Percentiles rank a stretch among this genome's conserved stretches.
These are phyloP conservation scores for Solanum hybrid DNA, from an alignment of 305 asterid genomes.

Conservation along the genomic window DNA sequence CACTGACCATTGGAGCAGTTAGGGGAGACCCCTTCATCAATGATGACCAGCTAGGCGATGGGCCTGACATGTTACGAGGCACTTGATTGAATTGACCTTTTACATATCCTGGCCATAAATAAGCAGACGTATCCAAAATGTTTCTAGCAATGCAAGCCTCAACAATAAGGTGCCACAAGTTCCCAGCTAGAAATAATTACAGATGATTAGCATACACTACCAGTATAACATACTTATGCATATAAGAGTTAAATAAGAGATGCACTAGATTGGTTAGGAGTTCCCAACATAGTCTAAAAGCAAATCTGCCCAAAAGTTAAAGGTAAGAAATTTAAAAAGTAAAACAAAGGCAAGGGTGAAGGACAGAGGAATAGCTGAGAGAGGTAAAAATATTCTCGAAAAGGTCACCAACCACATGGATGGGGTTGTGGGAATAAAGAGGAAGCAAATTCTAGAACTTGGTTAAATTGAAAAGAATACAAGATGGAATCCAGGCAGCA, in stretches of 20 bases:
- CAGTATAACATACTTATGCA: background rate
- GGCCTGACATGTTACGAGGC: slow-evolving; percentile 2
- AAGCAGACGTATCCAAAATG: slow-evolving; percentile 15
- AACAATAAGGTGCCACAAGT: slow-evolving; percentile 20
- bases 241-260: background rate
- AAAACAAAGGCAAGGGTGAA: background rate
- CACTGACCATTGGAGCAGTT: slow-evolving; percentile 12
- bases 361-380: background rate
- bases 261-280: background rate
- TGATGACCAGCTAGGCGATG: slow-evolving; percentile 12
- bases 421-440: background rate
- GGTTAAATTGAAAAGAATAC: background rate
- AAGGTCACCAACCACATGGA: background rate
- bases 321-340: background rate
- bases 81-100: background rate
- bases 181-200: slow-evolving; percentile 13
- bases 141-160: slow-evolving; percentile 25
- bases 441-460: background rate
- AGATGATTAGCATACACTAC: background rate
- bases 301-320: background rate
- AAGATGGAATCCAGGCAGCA: background rate
- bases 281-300: background rate
- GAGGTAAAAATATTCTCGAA: background rate
- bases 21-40: slow-evolving; percentile 17
- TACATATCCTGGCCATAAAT: slow-evolving; percentile 20